Conservation (phyloP, 495 filamentous ascomycete species). For the Clavariopsis aquatica region DNA sequence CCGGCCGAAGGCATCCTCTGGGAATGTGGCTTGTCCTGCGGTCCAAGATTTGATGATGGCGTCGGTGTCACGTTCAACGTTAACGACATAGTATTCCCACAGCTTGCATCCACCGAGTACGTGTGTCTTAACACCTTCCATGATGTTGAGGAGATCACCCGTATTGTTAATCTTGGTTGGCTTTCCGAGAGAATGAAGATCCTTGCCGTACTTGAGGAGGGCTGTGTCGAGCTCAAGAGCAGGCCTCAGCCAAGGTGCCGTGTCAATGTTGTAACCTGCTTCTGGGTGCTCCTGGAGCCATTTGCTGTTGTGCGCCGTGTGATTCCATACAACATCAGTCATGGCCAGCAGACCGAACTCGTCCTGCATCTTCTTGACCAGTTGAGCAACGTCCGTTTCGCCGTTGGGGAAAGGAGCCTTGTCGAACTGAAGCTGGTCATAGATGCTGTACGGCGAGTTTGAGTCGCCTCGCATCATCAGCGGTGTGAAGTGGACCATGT, state of each 20-base stretch:
- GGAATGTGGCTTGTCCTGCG: slow-evolving; percentile 53
- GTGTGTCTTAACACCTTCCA: slow-evolving; percentile 78
- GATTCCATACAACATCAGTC: slow-evolving; percentile 98
- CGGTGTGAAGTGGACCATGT: slow-evolving; percentile 98
- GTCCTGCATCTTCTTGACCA: slow-evolving; percentile 80
- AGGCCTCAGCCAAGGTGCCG: slow-evolving; percentile 88
- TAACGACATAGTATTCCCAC: slow-evolving; percentile 90
- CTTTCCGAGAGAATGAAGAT: slow-evolving; percentile 66
- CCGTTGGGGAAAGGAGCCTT: slow-evolving; percentile 79
- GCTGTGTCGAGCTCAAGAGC: slow-evolving; percentile 85
- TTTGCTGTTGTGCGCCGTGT: slow-evolving; percentile 91
- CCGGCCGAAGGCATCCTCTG: slow-evolving; percentile 48
- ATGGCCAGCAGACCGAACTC: slow-evolving; percentile 82
- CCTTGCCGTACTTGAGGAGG: slow-evolving; percentile 72
- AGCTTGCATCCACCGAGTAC: slow-evolving; percentile 74
- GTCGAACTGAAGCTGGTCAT: slow-evolving; percentile 88
- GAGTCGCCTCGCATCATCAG: slow-evolving; percentile 84
- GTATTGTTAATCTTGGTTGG: slow-evolving; percentile 69
- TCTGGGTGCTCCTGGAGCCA: slow-evolving; percentile 96
- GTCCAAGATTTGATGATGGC: slow-evolving; percentile 71
- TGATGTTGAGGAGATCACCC: slow-evolving; percentile 78
- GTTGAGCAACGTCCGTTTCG: slow-evolving; percentile 74
- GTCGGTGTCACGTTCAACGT: slow-evolving; percentile 72
- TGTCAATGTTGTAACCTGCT: slow-evolving; percentile 90
- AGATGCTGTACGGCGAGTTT: slow-evolving; percentile 96